A percentile compares a stretch with the other conserved stretches of the same genome.
These are phyloP conservation scores for Ambrosia hybrid DNA, from an alignment of 140 eudicot species.

Conservation along the genomic window DNA sequence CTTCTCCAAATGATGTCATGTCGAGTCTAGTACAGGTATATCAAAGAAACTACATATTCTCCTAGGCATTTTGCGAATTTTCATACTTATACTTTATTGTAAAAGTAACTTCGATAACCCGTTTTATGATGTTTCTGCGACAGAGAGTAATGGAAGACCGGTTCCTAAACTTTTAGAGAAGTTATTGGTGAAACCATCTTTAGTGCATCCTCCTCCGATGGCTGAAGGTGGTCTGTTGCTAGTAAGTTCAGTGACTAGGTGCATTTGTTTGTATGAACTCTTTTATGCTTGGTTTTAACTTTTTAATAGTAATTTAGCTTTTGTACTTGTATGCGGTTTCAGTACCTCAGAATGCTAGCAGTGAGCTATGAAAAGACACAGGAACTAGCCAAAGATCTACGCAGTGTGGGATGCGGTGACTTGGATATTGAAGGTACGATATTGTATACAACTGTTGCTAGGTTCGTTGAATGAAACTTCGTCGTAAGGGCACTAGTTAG, in stretches of 20 bases:
- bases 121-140: constrained; percentile 26
- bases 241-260: constrained; percentile 54
- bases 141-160: constrained; percentile 98
- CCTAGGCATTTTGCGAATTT: background rate
- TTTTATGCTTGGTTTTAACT: constrained; percentile 16
- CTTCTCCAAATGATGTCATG: constrained; percentile 99
- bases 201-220: constrained; percentile 87
- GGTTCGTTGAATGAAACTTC: background rate
- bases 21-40: constrained; percentile 94
- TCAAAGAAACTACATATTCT: background rate
- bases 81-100: constrained; percentile 9
- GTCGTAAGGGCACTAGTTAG: constrained; percentile 11
- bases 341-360: constrained; percentile 98
- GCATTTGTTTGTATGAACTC: constrained; percentile 19
- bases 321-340: constrained; percentile 28
- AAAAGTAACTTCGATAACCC: constrained; percentile 12
- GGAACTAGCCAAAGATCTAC: constrained; percentile 94
- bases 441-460: constrained; percentile 1
- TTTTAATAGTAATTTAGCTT: constrained; percentile 6
- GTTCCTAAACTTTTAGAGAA: constrained; percentile 92
- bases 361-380: constrained; percentile 98
- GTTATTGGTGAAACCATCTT: constrained; percentile 81
- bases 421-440: constrained; percentile 93
- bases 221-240: constrained; percentile 90
- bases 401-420: constrained; percentile 96